These are phyloP conservation scores for Pseudognaphalium luteoalbum DNA, from an alignment of 129 eudicot genomes.

Conservation along the genomic window DNA sequence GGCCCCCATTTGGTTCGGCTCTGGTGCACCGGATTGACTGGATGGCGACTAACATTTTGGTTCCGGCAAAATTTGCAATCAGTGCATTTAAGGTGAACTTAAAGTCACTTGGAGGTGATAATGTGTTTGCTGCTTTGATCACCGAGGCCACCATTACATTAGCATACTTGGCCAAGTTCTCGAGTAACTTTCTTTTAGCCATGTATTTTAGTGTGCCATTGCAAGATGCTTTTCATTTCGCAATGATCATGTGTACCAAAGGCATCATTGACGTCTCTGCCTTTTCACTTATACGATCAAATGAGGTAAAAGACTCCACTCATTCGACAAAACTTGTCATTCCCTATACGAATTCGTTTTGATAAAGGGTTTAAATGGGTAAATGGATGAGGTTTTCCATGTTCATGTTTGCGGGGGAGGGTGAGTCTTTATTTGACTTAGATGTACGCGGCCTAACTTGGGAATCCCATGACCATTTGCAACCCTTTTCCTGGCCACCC, in stretches of 20 bases:
- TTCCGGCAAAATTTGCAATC: slow-evolving; percentile 56
- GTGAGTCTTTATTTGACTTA: too few relatives aligned
- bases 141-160: slow-evolving; percentile 37
- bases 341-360: neutral
- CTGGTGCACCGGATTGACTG: slow-evolving; percentile 50
- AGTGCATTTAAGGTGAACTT: slow-evolving; percentile 35
- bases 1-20: slow-evolving; percentile 57
- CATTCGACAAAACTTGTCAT: neutral
- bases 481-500: too few relatives aligned
- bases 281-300: slow-evolving; percentile 28
- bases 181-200: slow-evolving; percentile 38
- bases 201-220: slow-evolving; percentile 38
- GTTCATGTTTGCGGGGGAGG: too few relatives aligned
- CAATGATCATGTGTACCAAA: slow-evolving; percentile 63
- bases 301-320: slow-evolving; percentile 31
- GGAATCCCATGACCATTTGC: too few relatives aligned
- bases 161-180: slow-evolving; percentile 53
- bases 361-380: too few relatives aligned
- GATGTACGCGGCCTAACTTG: too few relatives aligned
- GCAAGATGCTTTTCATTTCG: slow-evolving; percentile 48
- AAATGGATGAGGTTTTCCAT: too few relatives aligned
- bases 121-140: slow-evolving; percentile 19
- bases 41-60: slow-evolving; percentile 44
- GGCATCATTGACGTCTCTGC: slow-evolving; percentile 56
- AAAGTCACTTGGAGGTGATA: slow-evolving; percentile 26